Conservation (phyloP, 139 green algal genomes). For the Chlamydomonas sp. region DNA sequence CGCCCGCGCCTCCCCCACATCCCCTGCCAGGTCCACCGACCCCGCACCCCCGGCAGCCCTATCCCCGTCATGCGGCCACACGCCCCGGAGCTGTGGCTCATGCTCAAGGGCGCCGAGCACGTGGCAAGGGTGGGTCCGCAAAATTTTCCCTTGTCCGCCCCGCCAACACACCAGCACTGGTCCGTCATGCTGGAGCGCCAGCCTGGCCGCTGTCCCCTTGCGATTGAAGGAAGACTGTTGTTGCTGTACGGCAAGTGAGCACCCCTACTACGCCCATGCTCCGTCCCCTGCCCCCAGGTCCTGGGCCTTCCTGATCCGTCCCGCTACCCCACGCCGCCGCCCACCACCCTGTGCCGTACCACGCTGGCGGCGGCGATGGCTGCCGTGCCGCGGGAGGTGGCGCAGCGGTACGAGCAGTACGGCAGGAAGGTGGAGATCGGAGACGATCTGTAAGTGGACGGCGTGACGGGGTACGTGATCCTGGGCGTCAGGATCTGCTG, state of each 20-base stretch:
- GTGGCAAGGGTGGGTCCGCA: background rate
- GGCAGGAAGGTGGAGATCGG: slow-evolving; percentile 13
- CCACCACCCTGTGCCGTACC: background rate
- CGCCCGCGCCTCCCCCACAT: too few relatives aligned
- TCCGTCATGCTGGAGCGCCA: too few relatives aligned
- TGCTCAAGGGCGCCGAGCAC: background rate
- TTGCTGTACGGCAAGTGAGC: too few relatives aligned
- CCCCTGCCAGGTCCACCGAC: too few relatives aligned
- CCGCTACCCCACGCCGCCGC: background rate
- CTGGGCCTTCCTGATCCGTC: slow-evolving; percentile 2
- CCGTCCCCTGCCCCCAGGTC: background rate
- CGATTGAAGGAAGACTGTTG: too few relatives aligned
- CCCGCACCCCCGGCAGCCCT: too few relatives aligned
- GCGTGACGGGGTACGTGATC: background rate
- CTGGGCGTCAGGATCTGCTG: too few relatives aligned
- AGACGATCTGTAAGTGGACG: background rate
- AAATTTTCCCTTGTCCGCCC: too few relatives aligned
- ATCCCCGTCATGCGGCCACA: too few relatives aligned
- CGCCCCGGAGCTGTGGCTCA: background rate
- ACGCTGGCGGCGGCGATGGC: slow-evolving; percentile 9
- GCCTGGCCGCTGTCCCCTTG: too few relatives aligned
- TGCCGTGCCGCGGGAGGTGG: background rate
- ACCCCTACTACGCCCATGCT: too few relatives aligned
- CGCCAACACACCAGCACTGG: too few relatives aligned
- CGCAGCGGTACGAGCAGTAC: background rate